Evolutionary conservation across 2,329 filamentous ascomycete species (phyloP), one percentile per base, ranked within the genome.

Genomic region (Penicillium brevicompactum): DNA sequence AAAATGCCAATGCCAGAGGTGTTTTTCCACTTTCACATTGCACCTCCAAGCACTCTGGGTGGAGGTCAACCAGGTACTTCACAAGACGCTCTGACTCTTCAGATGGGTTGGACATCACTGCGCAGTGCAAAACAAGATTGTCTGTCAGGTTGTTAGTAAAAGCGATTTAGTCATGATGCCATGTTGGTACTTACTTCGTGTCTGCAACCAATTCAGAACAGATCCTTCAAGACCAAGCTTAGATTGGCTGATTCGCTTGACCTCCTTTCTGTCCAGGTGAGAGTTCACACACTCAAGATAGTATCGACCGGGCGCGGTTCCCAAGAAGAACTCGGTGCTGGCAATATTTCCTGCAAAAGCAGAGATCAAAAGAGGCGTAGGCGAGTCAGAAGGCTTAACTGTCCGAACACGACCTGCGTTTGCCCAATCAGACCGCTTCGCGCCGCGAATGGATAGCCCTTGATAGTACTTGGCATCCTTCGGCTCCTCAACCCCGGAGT

Each of bases 351-450:
- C 73, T n/a, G 61, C 49, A 4, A 63, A 46, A 1, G 71, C 70
- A 24, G 72, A 66, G 7, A 61, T 51, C 18, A 77, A 62, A 14
- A 78, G 64, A 1, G 74, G 71, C 8, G 70, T 41, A 10, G 18
- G 10, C 2, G 10, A 9, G 16, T 16, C 38, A 10, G 60, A 16
- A 51, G 54, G 14, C 50, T 44, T 30, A 14, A 45, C 14, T 31
- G 31, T 41, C 53, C 56, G 18, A 30, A 24, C 11, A 18, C 83
- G 81, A 3, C 85, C 85, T 6, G 84, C 84, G 21, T 80, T 81
- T 1, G 89, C 88, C 91, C 90, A 95, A 63, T 92, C 90, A 32
- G 78, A 77, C 46, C 85, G 79, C 72, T 92, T 92, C 70, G 85
- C 86, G 2, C 90, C 90, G 60, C 89, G 86, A 1, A 95, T 87